A percentile compares a stretch with the other conserved stretches of the same genome.
These are phyloP conservation scores for Skeletonema costatum DNA, from an alignment of 108 stramenopile species.

Conservation along the genomic window DNA sequence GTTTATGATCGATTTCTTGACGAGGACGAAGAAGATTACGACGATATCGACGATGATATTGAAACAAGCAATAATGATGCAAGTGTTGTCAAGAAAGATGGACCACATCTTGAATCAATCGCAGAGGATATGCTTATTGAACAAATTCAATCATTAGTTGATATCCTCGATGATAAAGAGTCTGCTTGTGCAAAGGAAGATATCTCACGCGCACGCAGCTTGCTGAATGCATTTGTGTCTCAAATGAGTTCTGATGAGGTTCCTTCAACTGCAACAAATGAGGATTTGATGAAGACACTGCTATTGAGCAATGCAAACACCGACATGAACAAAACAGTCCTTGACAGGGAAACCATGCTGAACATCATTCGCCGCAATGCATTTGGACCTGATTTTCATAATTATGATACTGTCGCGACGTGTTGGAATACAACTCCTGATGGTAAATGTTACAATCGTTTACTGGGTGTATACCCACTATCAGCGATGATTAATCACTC, in stretches of 20 bases:
- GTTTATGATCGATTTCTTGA: slow-evolving; percentile 28
- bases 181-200: not conserved
- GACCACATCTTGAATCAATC: slow-evolving; percentile 49
- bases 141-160: slow-evolving; percentile 39
- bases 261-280: not conserved
- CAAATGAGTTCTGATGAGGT: slow-evolving; percentile 48
- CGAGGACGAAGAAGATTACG: not conserved
- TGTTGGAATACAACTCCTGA: slow-evolving; percentile 23
- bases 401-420: slow-evolving; percentile 52
- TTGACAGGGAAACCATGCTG: slow-evolving; percentile 46
- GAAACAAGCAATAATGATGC: not conserved
- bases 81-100: not conserved
- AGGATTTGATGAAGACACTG: slow-evolving; percentile 22
- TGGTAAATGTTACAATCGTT: slow-evolving; percentile 39
- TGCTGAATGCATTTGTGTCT: slow-evolving; percentile 21
- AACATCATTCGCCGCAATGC: slow-evolving; percentile 68
- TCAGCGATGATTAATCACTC: slow-evolving; percentile 89
- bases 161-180: not conserved
- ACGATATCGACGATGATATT: not conserved
- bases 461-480: slow-evolving; percentile 78
- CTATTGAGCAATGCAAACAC: not conserved
- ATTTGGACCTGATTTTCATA: slow-evolving; percentile 83
- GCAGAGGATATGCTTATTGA: slow-evolving; percentile 58
- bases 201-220: not conserved
- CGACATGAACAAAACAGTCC: not conserved